Evolutionary conservation across 306 rosid genomes (phyloP), one percentile per base, ranked within the genome.

Genomic region (Prunus campanulata): DNA sequence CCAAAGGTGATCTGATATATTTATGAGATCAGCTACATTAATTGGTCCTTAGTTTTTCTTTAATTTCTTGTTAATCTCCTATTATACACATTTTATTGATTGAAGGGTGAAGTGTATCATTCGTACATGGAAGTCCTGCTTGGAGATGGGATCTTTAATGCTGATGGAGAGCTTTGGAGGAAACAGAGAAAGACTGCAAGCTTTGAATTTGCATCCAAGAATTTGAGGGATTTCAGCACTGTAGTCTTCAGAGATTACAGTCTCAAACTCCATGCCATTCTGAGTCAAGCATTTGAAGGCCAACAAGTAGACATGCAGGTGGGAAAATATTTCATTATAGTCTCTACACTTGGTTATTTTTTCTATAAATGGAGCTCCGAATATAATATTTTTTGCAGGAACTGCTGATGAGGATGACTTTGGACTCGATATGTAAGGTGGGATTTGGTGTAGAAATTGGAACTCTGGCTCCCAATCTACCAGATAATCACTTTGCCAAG

Each of bases 381-480:
- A 66, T 20, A 13, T 19, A 12, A 30, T 54, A 11, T 22, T 46
- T 70, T 83, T 29, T 75, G 55, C 68, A 90, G 99, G 97, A 95
- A 81, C 71, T 95, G 85, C 62, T 90, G 87, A 92, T 92, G 97
- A 88, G 97, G 83, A 92, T 95, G 99, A 95, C 99, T 57, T 83
- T 95, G 72, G 97, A 95, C 80, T 92, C 97, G 32, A 92, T 92
- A 61, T 90, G 97, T 67, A 95, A 90, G 80, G 97, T 95, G 62
- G 99, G 99, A 62, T 92, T 95, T 78, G 99, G 97, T 4, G 99
- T 92, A 44, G 99, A 95, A 83, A 92, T 95, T 83, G 97, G 96
- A 79, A 90, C 93, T 11, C 79, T 90, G 72, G 90, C 89, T 82
- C 87, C 96, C 2, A 78, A 86, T 77, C 81, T 90, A 13, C 96